phyloP scores from a whole-genome alignment of 345 rosid genomes.

The Adansonia digitata region DNA sequence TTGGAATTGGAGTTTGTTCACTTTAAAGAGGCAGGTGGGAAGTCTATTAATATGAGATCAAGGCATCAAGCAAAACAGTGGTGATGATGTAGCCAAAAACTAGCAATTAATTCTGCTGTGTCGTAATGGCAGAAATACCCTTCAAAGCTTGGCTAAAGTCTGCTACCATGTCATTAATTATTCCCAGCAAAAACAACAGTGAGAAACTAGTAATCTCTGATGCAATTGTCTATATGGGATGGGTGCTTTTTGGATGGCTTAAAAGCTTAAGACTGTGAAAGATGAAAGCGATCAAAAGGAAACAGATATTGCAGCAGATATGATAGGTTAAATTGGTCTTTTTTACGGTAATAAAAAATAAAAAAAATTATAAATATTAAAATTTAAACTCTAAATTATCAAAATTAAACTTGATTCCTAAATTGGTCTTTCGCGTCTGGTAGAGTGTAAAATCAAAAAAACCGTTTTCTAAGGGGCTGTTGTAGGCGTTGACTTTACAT shows the following conservation, averaged over 20 bases:
- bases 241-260: not conserved
- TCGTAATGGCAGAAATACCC: constrained; percentile 16
- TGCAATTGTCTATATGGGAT: not conserved
- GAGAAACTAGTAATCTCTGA: not conserved
- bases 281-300: not conserved
- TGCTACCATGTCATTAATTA: not conserved
- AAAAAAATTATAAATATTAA: too few species aligned
- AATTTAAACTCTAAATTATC: too few species aligned
- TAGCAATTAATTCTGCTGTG: not conserved
- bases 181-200: not conserved
- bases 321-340: not conserved
- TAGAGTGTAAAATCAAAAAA: constrained; percentile 10
- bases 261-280: constrained; percentile 3
- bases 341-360: too few species aligned
- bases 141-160: not conserved
- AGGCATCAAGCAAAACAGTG: not conserved
- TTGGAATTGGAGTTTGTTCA: not conserved
- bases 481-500: not conserved
- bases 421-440: not conserved
- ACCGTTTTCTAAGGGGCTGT: not conserved
- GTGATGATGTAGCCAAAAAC: constrained; percentile 11
- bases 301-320: not conserved
- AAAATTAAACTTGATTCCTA: too few species aligned
- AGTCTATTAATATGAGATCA: constrained; percentile 11
- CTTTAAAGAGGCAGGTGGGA: constrained; percentile 11